These are phyloP conservation scores for Prunus persica DNA, from an alignment of 306 rosid species.

Conservation along the genomic window Prunus_persica_NCBIv2 NC_034009.1:10940001-10940500, in stretches of 20 bases:
- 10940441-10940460: conserved; percentile 65
- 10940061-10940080: conserved; percentile 1
- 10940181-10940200: conserved; percentile 10
- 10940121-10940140: conserved; percentile 28
- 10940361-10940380: conserved; percentile 43
- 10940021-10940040: conserved; percentile 18
- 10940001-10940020: neutral
- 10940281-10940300: conserved; percentile 44
- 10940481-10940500: conserved; percentile 49
- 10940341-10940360: conserved; percentile 18
- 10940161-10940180: neutral
- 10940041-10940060: neutral
- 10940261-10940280: conserved; percentile 58
- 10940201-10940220: conserved; percentile 11
- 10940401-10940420: conserved; percentile 59
- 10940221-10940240: neutral
- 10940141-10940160: neutral
- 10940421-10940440: conserved; percentile 35
- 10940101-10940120: conserved; percentile 30
- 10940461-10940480: conserved; percentile 47
- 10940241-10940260: conserved; percentile 18
- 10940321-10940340: conserved; percentile 35
- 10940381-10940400: conserved; percentile 37
- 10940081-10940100: conserved; percentile 26
- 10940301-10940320: conserved; percentile 55